These are phyloP conservation scores for apple (Malus domestica) DNA, from an alignment of 306 rosid genomes.

Conservation along the genomic window DNA sequence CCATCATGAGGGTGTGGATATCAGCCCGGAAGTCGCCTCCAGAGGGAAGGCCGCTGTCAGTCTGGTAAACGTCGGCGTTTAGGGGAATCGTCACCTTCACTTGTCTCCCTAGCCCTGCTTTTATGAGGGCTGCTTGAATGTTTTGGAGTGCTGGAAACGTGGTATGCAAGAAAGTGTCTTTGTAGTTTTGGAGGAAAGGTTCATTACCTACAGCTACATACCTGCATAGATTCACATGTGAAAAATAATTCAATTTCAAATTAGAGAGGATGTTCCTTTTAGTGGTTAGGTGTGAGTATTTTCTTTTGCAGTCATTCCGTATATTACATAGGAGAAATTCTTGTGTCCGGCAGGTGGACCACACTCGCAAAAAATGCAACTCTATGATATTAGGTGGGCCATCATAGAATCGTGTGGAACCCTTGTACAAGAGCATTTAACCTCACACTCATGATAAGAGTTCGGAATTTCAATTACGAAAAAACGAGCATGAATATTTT, in stretches of 20 bases:
- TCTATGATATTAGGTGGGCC: background rate
- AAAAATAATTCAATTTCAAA: background rate
- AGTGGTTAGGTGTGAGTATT: too few relatives aligned
- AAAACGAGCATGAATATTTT: background rate
- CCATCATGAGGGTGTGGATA: constrained; percentile 49
- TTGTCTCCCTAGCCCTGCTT: constrained; percentile 80
- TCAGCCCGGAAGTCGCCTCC: constrained; percentile 77
- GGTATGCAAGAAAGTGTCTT: constrained; percentile 43
- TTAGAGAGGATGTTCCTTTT: background rate
- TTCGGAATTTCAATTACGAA: background rate
- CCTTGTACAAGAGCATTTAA: background rate
- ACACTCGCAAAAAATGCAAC: background rate
- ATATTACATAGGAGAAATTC: too few relatives aligned
- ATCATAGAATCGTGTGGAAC: background rate
- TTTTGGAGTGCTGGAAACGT: constrained; percentile 84
- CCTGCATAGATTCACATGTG: constrained; percentile 20
- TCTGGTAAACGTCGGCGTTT: constrained; percentile 87
- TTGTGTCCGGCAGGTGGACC: background rate
- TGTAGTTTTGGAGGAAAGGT: constrained; percentile 72
- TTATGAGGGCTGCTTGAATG: constrained; percentile 84
- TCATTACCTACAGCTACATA: constrained; percentile 88
- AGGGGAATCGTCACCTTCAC: constrained; percentile 82
- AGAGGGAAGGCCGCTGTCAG: constrained; percentile 63
- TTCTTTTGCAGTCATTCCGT: too few relatives aligned
- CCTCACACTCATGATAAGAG: background rate